Evolutionary conservation across 2,329 filamentous ascomycete genomes (phyloP).

Genomic region (Proliferodiscus dingleyae): DNA sequence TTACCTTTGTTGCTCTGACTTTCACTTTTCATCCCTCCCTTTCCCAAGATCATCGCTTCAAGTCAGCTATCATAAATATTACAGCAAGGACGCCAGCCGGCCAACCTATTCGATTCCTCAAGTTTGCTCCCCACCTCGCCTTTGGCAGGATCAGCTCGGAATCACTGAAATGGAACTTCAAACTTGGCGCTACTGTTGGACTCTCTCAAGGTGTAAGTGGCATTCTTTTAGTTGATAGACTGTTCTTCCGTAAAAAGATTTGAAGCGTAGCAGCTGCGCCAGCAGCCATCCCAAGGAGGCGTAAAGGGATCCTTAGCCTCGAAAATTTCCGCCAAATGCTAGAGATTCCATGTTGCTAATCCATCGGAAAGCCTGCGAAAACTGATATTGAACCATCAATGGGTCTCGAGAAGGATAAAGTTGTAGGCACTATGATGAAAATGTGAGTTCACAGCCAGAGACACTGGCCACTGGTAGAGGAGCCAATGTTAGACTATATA

Average conservation of each 20-base stretch:
- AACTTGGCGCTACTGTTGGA: slow-evolving; percentile 33
- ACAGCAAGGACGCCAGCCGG: slow-evolving; percentile 29
- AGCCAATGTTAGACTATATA: neutral
- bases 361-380: too few species aligned
- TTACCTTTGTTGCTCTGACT: slow-evolving; percentile 44
- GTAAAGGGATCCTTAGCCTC: too few species aligned
- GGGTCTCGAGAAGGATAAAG: slow-evolving; percentile 16
- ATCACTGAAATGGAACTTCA: slow-evolving; percentile 23
- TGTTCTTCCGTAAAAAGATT: too few species aligned
- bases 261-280: too few species aligned
- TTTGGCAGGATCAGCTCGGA: slow-evolving; percentile 29
- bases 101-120: slow-evolving; percentile 38
- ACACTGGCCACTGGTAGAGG: neutral
- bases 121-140: slow-evolving; percentile 46
- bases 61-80: slow-evolving; percentile 40
- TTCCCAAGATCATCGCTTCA: slow-evolving; percentile 40
- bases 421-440: slow-evolving; percentile 24
- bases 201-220: slow-evolving; percentile 40
- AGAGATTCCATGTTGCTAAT: too few species aligned
- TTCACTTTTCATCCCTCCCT: slow-evolving; percentile 46
- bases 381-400: slow-evolving; percentile 11
- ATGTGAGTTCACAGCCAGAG: slow-evolving; percentile 13
- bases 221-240: too few species aligned
- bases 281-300: too few species aligned
- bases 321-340: too few species aligned